phyloP scores from a whole-genome alignment of 208 protist genomes.

The Wallacemonas sp. region DNA sequence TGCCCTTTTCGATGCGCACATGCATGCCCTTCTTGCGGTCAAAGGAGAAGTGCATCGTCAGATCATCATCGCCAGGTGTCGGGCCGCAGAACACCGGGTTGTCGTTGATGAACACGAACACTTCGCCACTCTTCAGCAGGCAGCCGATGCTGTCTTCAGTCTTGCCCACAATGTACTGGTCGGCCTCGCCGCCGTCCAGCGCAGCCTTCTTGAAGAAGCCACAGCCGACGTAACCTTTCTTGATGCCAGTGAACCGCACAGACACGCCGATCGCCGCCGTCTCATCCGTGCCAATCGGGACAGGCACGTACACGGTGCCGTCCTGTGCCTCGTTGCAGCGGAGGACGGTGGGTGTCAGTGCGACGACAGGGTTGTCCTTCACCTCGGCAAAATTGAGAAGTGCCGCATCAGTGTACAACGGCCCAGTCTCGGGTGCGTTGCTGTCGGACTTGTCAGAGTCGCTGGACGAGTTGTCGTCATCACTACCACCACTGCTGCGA shows the following conservation, averaged over 20 bases:
- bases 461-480: not conserved
- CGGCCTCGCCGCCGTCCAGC: no score
- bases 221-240: not conserved
- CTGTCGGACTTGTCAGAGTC: not conserved
- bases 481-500: not conserved
- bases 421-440: not conserved
- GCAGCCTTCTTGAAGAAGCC: no score
- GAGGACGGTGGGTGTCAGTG: not conserved
- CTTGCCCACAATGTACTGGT: no score
- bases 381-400: not conserved
- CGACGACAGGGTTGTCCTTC: not conserved
- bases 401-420: constrained; percentile 1
- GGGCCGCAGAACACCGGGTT: not conserved
- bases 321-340: no score
- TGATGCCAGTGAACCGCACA: not conserved
- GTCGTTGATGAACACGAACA: constrained; percentile 4
- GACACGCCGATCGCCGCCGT: not conserved
- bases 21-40: constrained; percentile 1
- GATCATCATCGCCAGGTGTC: not conserved
- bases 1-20: no score
- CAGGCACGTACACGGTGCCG: no score
- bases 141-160: constrained; percentile 5
- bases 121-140: constrained; percentile 1
- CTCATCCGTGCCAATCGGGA: not conserved
- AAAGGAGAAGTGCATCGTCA: constrained; percentile 5